Evolutionary conservation across 2,329 filamentous ascomycete genomes (phyloP), one percentile per base, ranked within the genome.

Genomic region (Colletotrichum caudatum): DNA sequence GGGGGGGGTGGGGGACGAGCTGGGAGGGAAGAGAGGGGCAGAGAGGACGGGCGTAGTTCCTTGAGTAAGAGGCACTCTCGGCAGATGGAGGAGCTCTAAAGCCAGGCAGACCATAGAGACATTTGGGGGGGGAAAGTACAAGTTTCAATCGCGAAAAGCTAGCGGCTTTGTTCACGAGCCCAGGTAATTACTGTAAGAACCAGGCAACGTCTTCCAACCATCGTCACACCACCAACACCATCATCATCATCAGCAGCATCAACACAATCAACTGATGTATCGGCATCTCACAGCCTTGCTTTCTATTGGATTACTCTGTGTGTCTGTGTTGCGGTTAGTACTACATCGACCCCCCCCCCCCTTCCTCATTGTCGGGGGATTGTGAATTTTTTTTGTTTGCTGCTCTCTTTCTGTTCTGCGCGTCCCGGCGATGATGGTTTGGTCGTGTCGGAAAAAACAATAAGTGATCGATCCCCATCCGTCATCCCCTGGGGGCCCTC

Each of bases 291-390:
- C 20, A 16, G 61, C 61, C 61, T 64, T 58, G 23, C 56, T 48
- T 72, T 72, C 69, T 72, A 69, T 69, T 54, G 62, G 39, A 72
- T 72, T 72, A 72, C 59, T 56, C 20, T 48, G 29, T 61, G 44
- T 61, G 29, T 61, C 11, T 61, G 26, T 61, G 59, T 61, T 50
- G 16, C 20, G 62, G 59, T 60, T 69, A 64, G 65, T 72, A 54
- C 69, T 72, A 72, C 65, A 69, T 64, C 69, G 65, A 69, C 54
- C 60, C 41, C 20, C 2, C 6, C 6, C 41, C 39, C 41, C 9
- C 46, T 4, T 12, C 46, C 20, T 48, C 46, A 9, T 48, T 7
- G 5, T 23, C 12, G 23, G 44, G 50, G 23, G 16, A 41, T 44
- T 11, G 44, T 46, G 50, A 26, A 20, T 51, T 71, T 41, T 44